Percentiles rank a stretch among this genome's conserved stretches.
Conservation (phyloP, 2,329 filamentous ascomycete genomes). For the Cladosporium sp. region DNA sequence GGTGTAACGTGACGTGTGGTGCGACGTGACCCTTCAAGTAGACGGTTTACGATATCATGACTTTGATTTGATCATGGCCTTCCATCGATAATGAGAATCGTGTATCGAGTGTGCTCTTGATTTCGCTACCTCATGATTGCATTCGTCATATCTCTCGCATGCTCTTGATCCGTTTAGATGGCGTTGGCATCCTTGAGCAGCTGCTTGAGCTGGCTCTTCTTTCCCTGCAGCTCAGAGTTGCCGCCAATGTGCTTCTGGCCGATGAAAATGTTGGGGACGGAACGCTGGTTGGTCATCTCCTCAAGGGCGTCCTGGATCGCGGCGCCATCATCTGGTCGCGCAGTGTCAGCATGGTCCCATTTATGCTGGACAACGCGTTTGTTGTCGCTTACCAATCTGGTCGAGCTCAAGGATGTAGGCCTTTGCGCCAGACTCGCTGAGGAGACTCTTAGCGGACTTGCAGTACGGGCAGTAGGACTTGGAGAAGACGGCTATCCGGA, state of each 20-base stretch:
- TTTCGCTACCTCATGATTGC: too few relatives aligned
- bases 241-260: conserved; percentile 86
- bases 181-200: conserved; percentile 64
- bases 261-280: conserved; percentile 96
- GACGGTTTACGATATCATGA: too few relatives aligned
- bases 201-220: conserved; percentile 58
- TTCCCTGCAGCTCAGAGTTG: conserved; percentile 80
- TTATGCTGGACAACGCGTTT: neutral
- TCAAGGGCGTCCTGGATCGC: conserved; percentile 79
- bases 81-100: too few relatives aligned
- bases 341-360: neutral
- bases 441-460: conserved; percentile 68
- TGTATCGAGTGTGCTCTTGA: too few relatives aligned
- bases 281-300: conserved; percentile 76
- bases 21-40: too few relatives aligned
- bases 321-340: conserved; percentile 65
- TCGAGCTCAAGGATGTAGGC: conserved; percentile 79
- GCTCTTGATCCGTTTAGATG: conserved; percentile 40
- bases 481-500: conserved; percentile 78
- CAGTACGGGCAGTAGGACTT: conserved; percentile 98
- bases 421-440: conserved; percentile 67
- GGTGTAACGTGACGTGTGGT: too few relatives aligned
- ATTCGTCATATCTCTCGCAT: neutral
- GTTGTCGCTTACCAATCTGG: conserved; percentile 60
- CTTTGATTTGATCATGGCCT: too few relatives aligned